Percentiles rank a stretch among this genome's conserved stretches.
phyloP scores from a whole-genome alignment of 2,329 filamentous ascomycete genomes.

The Fusarium kyushuense region DNA sequence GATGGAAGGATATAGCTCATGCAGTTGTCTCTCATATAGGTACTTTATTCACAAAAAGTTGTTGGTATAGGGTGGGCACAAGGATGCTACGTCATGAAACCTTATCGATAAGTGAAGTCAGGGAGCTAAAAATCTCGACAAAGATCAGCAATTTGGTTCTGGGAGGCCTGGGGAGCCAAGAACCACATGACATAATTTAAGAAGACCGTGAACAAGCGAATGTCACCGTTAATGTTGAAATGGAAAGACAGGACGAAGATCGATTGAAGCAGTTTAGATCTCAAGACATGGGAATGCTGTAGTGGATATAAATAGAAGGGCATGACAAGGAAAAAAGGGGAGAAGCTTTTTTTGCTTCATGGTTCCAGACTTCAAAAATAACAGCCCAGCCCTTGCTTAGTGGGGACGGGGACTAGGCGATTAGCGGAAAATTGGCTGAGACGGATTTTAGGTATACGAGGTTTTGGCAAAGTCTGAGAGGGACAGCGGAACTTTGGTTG shows the following conservation, averaged over 20 bases:
- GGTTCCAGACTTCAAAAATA: conserved; percentile 17
- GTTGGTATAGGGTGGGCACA: background rate
- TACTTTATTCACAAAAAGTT: background rate
- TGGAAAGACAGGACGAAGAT: background rate
- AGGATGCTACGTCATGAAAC: background rate
- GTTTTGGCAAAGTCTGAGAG: conserved; percentile 3
- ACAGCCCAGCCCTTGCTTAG: conserved; percentile 4
- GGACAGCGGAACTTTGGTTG: conserved; percentile 1
- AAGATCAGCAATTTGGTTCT: background rate
- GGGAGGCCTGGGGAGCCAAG: background rate
- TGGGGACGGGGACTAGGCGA: background rate
- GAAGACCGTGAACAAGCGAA: background rate
- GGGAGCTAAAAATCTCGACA: background rate
- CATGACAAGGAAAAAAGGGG: background rate
- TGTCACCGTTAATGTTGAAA: background rate
- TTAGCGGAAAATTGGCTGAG: conserved; percentile 32
- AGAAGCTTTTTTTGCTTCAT: background rate
- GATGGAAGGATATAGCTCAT: too few species aligned
- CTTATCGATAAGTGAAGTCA: background rate
- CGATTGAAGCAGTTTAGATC: background rate
- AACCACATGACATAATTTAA: background rate
- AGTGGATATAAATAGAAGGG: conserved; percentile 5
- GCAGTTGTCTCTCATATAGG: background rate
- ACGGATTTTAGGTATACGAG: conserved; percentile 27
- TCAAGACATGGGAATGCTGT: background rate